phyloP scores from a whole-genome alignment of 768 basidiomycete genomes.

The Psilocybe azurescens region DNA sequence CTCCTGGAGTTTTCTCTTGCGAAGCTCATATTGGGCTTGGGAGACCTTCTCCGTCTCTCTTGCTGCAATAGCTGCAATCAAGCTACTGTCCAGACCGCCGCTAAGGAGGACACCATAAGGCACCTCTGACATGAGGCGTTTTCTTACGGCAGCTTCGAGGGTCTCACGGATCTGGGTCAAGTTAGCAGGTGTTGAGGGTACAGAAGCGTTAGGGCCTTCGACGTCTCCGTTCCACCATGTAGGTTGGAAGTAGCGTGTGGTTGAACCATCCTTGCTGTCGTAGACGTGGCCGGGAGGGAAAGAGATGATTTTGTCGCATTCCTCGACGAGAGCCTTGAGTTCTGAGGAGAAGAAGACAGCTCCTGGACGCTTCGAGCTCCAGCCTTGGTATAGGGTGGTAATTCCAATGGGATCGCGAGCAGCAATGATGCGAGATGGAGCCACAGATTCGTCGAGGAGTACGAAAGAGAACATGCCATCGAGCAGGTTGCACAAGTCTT shows the following conservation, averaged over 20 bases:
- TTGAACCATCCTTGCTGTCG: constrained; percentile 81
- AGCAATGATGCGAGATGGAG: constrained; percentile 90
- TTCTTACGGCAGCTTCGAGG: constrained; percentile 91
- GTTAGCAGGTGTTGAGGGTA: constrained; percentile 69
- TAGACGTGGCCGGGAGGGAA: constrained; percentile 98
- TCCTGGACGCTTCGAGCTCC: constrained; percentile 83
- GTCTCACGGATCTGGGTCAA: constrained; percentile 75
- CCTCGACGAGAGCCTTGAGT: constrained; percentile 87
- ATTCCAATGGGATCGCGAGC: constrained; percentile 98
- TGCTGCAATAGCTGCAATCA: constrained; percentile 95
- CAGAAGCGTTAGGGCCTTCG: constrained; percentile 55
- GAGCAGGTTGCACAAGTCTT: constrained; percentile 75
- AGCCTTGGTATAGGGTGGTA: constrained; percentile 98
- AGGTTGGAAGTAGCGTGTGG: constrained; percentile 86
- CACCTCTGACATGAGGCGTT: constrained; percentile 97
- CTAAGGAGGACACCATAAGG: constrained; percentile 97
- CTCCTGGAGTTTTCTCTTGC: constrained; percentile 63
- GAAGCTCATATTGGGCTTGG: constrained; percentile 74
- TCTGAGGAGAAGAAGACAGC: constrained; percentile 94
- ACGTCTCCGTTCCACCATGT: constrained; percentile 89
- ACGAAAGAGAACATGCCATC: constrained; percentile 99
- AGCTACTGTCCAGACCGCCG: constrained; percentile 93
- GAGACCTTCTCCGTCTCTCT: constrained; percentile 94
- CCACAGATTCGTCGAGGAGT: constrained; percentile 89
- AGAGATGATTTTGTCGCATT: constrained; percentile 93